A percentile compares a stretch with the other conserved stretches of the same genome.
Conservation (phyloP, 257 asterid genomes). For the Solanum bulbocastanum region DNA sequence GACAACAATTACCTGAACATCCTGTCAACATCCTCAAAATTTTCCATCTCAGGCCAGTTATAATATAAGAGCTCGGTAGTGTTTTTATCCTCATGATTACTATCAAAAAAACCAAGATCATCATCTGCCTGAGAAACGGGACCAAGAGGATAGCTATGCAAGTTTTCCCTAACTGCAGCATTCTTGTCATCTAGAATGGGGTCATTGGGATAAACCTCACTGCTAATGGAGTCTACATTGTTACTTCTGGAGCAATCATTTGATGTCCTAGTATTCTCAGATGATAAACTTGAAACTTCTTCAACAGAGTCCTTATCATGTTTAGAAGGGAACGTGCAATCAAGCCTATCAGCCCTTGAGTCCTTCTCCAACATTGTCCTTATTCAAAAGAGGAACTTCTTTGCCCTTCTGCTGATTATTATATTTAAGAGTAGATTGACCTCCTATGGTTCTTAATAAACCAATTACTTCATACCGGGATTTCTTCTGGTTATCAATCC, state of each 20-base stretch:
- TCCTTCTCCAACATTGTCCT: constrained; percentile 38
- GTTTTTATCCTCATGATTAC: constrained; percentile 36
- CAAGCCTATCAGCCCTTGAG: constrained; percentile 24
- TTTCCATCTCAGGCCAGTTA: constrained; percentile 72
- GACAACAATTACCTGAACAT: constrained; percentile 57
- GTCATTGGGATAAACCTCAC: constrained; percentile 25
- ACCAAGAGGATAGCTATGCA: constrained; percentile 38
- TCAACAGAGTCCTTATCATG: constrained; percentile 23
- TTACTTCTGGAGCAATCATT: constrained; percentile 22
- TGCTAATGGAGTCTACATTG: constrained; percentile 12
- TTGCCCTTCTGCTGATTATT: constrained; percentile 15
- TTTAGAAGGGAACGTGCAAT: constrained; percentile 32
- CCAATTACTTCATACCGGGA: constrained; percentile 19
- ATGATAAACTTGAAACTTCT: constrained; percentile 44
- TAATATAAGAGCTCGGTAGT: constrained; percentile 42
- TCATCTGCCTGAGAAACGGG: constrained; percentile 29
- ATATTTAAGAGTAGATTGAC: constrained; percentile 13
- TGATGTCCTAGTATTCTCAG: constrained; percentile 27
- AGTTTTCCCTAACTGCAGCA: constrained; percentile 26
- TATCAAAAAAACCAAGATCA: constrained; percentile 36
- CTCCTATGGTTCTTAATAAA: constrained; percentile 18
- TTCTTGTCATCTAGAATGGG: constrained; percentile 22
- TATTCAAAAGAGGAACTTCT: constrained; percentile 6
- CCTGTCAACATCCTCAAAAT: constrained; percentile 79
- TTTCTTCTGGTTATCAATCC: constrained; percentile 32